Evolutionary conservation across 192 early-diverging fungal species (phyloP), one percentile per base, ranked within the genome.

Genomic region (Thamnidium elegans): DNA sequence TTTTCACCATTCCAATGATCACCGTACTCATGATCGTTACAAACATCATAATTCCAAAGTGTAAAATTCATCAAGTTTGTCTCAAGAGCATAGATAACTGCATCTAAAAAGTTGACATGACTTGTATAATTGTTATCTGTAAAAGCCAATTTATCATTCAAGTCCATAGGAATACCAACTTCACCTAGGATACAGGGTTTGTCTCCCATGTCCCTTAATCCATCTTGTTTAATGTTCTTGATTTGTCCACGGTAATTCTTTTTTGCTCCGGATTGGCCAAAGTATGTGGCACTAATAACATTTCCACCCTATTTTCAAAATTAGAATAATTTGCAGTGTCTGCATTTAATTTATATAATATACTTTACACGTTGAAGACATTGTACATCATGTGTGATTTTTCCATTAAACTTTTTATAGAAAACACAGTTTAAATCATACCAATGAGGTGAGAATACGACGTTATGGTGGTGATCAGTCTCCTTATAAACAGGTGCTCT

Each of bases 1-100:
- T 93, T 91, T 62, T 92, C 89, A 5, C 89, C 90, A 53, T 90
- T 91, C 90, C 92, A 93, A 53, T 90, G 87, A 68, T 93, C 92
- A 7, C 92, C 92, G 61, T 83, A 76, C 15, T 77, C 76, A 66
- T 93, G 89, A 69, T 91, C 90, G 48, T 93, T 93, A 34, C 74
- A 75, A 9, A 90, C 78, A 69, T 93, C 92, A 69, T 93, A 93
- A 68, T 93, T 93, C 92, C 92, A 93, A 15, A 93, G 72, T 1
- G 90, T 90, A 69, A 92, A 94, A 59, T 87, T 89, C 3, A 92
- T 78, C 7, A 92, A 69, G 66, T 89, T 89, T 17, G 71, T 72
- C 66, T 94, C 92, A 72, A 94, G 73, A 0, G 85, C 85, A 53
- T 71, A 78, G 11, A 94, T 80, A 19, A 92, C 81, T 6, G 89